phyloP scores from a whole-genome alignment of 1,284 basidiomycete genomes.

The Sanghuangporus sanghuang region DNA sequence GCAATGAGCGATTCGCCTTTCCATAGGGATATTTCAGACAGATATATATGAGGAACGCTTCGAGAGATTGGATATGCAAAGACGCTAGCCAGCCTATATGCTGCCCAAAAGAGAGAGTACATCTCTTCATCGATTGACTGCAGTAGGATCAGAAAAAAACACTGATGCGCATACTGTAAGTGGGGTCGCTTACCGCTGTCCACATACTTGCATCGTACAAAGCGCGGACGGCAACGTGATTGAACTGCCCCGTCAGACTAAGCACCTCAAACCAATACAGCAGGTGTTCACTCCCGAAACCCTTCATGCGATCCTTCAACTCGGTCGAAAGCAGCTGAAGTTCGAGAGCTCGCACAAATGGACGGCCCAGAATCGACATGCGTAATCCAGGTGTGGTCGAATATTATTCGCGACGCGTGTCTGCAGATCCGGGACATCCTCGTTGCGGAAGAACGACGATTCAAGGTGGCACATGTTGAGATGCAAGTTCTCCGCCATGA shows the following conservation, averaged over 20 bases:
- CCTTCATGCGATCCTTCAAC: background rate
- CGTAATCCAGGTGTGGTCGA: background rate
- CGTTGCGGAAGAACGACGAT: background rate
- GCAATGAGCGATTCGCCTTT: background rate
- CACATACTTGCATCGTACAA: background rate
- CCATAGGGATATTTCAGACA: background rate
- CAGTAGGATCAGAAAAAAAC: background rate
- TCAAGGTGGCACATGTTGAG: background rate
- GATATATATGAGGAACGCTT: background rate
- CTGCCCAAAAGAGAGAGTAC: background rate
- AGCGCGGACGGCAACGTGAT: background rate
- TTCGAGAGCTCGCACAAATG: background rate
- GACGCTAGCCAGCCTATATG: background rate
- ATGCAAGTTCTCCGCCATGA: background rate
- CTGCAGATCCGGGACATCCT: background rate
- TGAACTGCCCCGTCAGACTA: background rate
- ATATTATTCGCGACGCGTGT: background rate
- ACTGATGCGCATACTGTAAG: background rate
- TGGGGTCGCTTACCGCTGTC: background rate
- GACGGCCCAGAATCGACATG: background rate
- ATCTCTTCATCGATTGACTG: background rate
- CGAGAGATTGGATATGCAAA: background rate
- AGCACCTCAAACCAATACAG: constrained; percentile 4
- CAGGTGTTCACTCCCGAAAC: background rate
- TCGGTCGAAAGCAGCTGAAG: background rate